These are phyloP conservation scores for Ramicandelaber brevisporus DNA, from an alignment of 192 early-diverging fungal species.

Conservation along the genomic window DNA sequence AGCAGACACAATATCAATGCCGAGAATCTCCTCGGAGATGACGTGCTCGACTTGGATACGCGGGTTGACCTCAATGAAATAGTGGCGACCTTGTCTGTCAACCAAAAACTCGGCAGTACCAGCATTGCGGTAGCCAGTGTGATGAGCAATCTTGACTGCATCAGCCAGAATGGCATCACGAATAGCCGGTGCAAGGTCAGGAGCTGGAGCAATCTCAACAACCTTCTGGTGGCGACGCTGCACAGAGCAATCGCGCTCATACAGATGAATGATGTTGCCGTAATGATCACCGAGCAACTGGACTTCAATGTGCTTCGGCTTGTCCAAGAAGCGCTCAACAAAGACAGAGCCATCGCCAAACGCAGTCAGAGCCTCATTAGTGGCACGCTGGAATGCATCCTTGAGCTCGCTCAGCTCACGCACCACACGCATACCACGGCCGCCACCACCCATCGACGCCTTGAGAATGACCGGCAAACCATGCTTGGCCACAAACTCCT, in stretches of 20 bases:
- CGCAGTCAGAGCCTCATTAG: constrained; percentile 65
- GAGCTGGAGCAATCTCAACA: constrained; percentile 72
- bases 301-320: constrained; percentile 89
- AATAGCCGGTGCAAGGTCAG: constrained; percentile 31
- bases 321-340: constrained; percentile 77
- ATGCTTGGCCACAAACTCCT: constrained; percentile 46
- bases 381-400: constrained; percentile 57
- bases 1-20: constrained; percentile 75
- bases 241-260: constrained; percentile 92
- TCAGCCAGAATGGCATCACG: constrained; percentile 62
- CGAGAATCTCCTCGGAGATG: constrained; percentile 91
- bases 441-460: constrained; percentile 89
- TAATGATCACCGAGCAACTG: constrained; percentile 69
- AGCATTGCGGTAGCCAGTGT: constrained; percentile 78
- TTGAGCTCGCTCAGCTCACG: constrained; percentile 41
- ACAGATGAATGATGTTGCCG: constrained; percentile 76
- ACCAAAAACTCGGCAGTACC: constrained; percentile 96
- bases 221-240: constrained; percentile 97
- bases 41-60: constrained; percentile 97
- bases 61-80: constrained; percentile 97
- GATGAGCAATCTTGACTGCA: constrained; percentile 75
- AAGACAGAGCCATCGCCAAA: constrained; percentile 96
- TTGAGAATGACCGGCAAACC: constrained; percentile 94
- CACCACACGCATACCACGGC: constrained; percentile 90
- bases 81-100: constrained; percentile 60